Evolutionary conservation across 2,329 filamentous ascomycete genomes (phyloP).

Genomic region (Fusarium sp.): DNA sequence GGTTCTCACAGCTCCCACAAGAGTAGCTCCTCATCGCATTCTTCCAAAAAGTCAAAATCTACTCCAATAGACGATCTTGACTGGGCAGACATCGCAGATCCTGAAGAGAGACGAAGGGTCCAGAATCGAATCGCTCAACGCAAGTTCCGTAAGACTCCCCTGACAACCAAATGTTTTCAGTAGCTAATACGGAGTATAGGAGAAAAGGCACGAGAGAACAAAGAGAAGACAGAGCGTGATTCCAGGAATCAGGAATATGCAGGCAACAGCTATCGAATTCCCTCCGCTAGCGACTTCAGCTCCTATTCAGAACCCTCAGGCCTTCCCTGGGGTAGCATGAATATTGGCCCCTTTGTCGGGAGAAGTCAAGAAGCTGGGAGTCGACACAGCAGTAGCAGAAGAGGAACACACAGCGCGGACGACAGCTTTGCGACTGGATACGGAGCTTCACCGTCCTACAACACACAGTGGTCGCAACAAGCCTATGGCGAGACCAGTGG

Average conservation of each 20-base stretch:
- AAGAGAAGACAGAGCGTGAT: constrained; percentile 73
- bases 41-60: constrained; percentile 56
- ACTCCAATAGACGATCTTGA: constrained; percentile 64
- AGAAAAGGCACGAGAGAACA: constrained; percentile 75
- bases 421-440: constrained; percentile 51
- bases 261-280: constrained; percentile 71
- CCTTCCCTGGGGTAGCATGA: constrained; percentile 78
- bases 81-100: constrained; percentile 77
- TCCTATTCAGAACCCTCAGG: constrained; percentile 67
- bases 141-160: constrained; percentile 72
- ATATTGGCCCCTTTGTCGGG: constrained; percentile 65
- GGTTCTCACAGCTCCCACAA: constrained; percentile 44
- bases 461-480: constrained; percentile 44
- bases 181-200: constrained; percentile 57
- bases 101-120: constrained; percentile 77
- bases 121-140: constrained; percentile 82
- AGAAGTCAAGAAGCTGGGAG: constrained; percentile 63
- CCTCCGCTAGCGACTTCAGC: constrained; percentile 67
- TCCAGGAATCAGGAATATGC: constrained; percentile 72
- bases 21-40: constrained; percentile 43
- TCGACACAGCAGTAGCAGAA: constrained; percentile 56
- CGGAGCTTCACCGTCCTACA: constrained; percentile 41
- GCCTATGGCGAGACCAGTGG: constrained; percentile 50
- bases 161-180: too few relatives aligned
- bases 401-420: constrained; percentile 52